Conservation (phyloP, 805 yeast species). For the Grigorovia yakushimaensis region DNA sequence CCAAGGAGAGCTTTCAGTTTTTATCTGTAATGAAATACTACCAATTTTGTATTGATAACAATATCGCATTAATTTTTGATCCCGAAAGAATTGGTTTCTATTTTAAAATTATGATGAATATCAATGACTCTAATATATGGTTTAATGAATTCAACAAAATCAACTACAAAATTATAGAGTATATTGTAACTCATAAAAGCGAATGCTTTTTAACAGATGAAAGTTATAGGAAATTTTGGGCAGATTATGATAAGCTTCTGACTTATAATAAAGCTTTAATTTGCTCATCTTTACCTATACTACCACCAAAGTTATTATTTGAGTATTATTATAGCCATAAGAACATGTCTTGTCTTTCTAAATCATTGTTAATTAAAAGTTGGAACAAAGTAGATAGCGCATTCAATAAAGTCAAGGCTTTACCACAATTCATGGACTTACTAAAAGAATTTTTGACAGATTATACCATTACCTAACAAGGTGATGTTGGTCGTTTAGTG, state of each 20-base stretch:
- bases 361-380: constrained; percentile 11
- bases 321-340: constrained; percentile 3
- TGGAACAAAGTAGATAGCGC: constrained; percentile 1
- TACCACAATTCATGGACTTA: background rate
- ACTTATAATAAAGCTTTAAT: constrained; percentile 11
- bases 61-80: background rate
- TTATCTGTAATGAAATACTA: constrained; percentile 18
- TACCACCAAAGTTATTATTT: constrained; percentile 6
- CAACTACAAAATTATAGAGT: constrained; percentile 1
- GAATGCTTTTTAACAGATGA: background rate
- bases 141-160: constrained; percentile 5
- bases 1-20: constrained; percentile 13
- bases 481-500: constrained; percentile 84
- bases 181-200: background rate
- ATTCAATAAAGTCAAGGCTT: background rate
- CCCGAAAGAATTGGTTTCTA: constrained; percentile 9
- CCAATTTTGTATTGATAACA: constrained; percentile 5
- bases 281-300: constrained; percentile 13
- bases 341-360: constrained; percentile 9
- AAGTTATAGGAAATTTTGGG: constrained; percentile 6
- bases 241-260: constrained; percentile 10
- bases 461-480: constrained; percentile 68
- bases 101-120: constrained; percentile 15
- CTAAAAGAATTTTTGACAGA: constrained; percentile 46
- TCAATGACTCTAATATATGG: constrained; percentile 9